These are phyloP conservation scores for Sporothrix mexicana DNA, from an alignment of 2,329 filamentous ascomycete genomes.

Conservation along the genomic window DNA sequence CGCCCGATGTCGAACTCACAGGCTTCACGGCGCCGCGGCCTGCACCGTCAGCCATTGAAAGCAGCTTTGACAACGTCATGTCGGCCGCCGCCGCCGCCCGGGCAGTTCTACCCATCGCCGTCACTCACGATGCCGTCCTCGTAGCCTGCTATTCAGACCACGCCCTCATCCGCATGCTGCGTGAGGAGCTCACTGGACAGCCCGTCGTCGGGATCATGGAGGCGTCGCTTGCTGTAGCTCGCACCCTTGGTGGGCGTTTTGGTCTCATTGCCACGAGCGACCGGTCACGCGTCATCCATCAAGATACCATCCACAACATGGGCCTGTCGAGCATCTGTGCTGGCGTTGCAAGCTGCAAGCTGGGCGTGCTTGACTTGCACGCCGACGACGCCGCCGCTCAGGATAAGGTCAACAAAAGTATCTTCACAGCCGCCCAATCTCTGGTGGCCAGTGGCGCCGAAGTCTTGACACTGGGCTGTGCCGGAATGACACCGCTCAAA, in stretches of 20 bases:
- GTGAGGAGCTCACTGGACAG: slow-evolving; percentile 37
- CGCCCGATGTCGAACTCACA: slow-evolving; percentile 36
- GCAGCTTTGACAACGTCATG: slow-evolving; percentile 38
- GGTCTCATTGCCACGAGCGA: slow-evolving; percentile 37
- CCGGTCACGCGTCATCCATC: slow-evolving; percentile 32
- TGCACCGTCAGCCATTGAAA: slow-evolving; percentile 36
- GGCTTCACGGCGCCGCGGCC: slow-evolving; percentile 37
- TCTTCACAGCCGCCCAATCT: slow-evolving; percentile 27
- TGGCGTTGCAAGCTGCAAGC: slow-evolving; percentile 36
- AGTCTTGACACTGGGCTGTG: slow-evolving; percentile 36
- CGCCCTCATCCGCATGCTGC: slow-evolving; percentile 37
- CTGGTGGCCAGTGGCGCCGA: slow-evolving; percentile 36
- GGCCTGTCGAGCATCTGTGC: slow-evolving; percentile 36
- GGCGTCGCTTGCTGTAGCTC: slow-evolving; percentile 37
- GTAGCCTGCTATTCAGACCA: slow-evolving; percentile 40
- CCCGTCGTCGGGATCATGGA: slow-evolving; percentile 38
- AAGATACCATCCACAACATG: slow-evolving; percentile 36
- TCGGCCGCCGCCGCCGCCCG: slow-evolving; percentile 38
- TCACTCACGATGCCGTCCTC: slow-evolving; percentile 38
- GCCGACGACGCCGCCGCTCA: slow-evolving; percentile 29
- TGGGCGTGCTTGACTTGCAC: slow-evolving; percentile 38
- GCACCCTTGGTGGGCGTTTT: slow-evolving; percentile 37
- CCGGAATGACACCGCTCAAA: slow-evolving; percentile 38
- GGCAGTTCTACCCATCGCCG: slow-evolving; percentile 37
- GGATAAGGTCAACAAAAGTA: slow-evolving; percentile 26